Conservation (phyloP, 2,329 filamentous ascomycete genomes). For the Phialophora macrospora region DNA sequence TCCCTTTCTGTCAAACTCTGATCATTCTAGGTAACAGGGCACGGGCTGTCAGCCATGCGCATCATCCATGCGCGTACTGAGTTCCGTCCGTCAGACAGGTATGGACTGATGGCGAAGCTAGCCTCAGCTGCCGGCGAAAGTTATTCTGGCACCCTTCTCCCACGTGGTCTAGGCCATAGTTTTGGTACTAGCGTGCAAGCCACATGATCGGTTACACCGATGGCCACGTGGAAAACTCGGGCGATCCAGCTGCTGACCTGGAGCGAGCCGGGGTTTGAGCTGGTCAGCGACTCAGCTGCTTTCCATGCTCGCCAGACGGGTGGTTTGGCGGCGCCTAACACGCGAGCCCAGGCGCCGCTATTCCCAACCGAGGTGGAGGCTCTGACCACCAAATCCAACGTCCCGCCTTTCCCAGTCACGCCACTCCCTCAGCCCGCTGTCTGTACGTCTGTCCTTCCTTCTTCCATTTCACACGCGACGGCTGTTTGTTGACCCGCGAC, state of each 20-base stretch:
- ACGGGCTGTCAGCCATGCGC: background rate
- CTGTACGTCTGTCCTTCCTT: background rate
- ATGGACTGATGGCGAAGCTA: slow-evolving; percentile 3
- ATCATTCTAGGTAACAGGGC: background rate
- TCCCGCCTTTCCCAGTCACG: background rate
- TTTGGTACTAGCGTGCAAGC: slow-evolving; percentile 15
- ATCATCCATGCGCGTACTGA: background rate
- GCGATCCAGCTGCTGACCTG: slow-evolving; percentile 7
- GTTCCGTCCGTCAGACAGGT: background rate
- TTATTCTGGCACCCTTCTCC: background rate
- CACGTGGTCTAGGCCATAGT: slow-evolving; percentile 9
- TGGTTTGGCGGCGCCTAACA: slow-evolving; percentile 4
- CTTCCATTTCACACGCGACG: background rate
- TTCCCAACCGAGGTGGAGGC: slow-evolving; percentile 10
- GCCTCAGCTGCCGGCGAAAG: slow-evolving; percentile 2
- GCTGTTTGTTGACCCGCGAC: background rate
- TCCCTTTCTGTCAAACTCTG: background rate
- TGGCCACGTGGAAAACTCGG: slow-evolving; percentile 15
- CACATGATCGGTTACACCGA: slow-evolving; percentile 15
- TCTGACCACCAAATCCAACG: slow-evolving; percentile 12
- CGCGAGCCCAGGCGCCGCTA: slow-evolving; percentile 14
- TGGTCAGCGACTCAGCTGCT: slow-evolving; percentile 14
- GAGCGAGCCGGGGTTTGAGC: background rate
- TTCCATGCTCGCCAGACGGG: slow-evolving; percentile 5
- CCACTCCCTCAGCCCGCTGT: background rate